These are phyloP conservation scores for Porphyra umbilicalis DNA, from an alignment of 31 red algal species.

Conservation along the genomic window DNA sequence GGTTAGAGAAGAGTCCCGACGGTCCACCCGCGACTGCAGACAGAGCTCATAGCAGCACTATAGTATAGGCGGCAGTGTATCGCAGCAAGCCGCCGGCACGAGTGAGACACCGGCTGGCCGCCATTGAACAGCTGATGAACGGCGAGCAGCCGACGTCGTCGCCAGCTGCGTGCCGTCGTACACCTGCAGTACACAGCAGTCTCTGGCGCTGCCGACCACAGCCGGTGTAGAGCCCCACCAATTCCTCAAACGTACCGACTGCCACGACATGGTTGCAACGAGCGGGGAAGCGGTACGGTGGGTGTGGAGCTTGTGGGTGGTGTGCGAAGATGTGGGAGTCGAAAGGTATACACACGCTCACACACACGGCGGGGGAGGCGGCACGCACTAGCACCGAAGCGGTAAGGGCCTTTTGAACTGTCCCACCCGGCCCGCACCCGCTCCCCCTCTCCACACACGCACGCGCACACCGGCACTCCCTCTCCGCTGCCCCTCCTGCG, in stretches of 20 bases:
- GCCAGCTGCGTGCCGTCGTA: too few relatives aligned
- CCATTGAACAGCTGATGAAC: too few relatives aligned
- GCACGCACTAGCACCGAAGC: background rate
- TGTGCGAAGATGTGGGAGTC: background rate
- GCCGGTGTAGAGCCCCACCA: too few relatives aligned
- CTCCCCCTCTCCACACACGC: background rate
- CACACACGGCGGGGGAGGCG: background rate
- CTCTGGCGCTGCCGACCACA: too few relatives aligned
- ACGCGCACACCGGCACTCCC: background rate
- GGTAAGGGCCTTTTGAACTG: background rate
- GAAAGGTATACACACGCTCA: background rate
- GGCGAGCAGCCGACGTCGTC: too few relatives aligned
- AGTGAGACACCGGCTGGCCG: too few relatives aligned
- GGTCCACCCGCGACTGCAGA: too few relatives aligned
- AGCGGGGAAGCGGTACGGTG: background rate
- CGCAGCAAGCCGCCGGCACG: too few relatives aligned
- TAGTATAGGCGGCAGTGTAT: too few relatives aligned
- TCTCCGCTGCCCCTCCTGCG: background rate
- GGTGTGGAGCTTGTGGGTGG: background rate
- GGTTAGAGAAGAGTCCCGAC: too few relatives aligned
- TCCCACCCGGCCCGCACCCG: background rate
- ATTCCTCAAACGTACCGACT: background rate
- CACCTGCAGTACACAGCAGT: too few relatives aligned
- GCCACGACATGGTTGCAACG: background rate
- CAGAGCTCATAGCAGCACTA: too few relatives aligned